Conservation (phyloP, 257 asterid species). For the Scutellaria baicalensis region DNA sequence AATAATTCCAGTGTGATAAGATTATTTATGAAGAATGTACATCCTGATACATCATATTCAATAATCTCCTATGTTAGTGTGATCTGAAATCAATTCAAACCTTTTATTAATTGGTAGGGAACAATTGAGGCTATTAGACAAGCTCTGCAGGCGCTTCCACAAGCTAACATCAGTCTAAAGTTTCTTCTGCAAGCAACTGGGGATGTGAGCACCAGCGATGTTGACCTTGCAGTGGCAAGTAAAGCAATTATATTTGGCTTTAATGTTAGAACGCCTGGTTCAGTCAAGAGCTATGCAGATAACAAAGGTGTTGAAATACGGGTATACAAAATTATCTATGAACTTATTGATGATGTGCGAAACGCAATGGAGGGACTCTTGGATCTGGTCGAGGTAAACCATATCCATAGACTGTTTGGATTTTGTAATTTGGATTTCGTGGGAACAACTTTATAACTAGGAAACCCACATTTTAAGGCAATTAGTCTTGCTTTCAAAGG, state of each 20-base stretch:
- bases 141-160: slow-evolving; percentile 96
- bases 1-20: background rate
- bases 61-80: background rate
- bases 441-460: background rate
- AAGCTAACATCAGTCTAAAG: slow-evolving; percentile 80
- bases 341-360: slow-evolving; percentile 88
- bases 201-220: slow-evolving; percentile 79
- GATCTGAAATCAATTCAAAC: slow-evolving; percentile 6
- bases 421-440: background rate
- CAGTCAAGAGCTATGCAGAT: slow-evolving; percentile 79
- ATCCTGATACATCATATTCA: background rate
- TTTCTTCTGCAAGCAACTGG: slow-evolving; percentile 91
- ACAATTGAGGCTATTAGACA: slow-evolving; percentile 83
- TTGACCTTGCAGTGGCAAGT: slow-evolving; percentile 94
- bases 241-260: slow-evolving; percentile 86
- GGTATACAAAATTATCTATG: slow-evolving; percentile 76
- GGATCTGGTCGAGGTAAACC: slow-evolving; percentile 77
- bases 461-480: background rate
- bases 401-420: background rate
- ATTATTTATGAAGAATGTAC: background rate
- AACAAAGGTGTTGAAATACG: slow-evolving; percentile 75
- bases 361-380: slow-evolving; percentile 97
- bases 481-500: background rate
- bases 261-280: slow-evolving; percentile 73
- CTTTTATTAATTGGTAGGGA: slow-evolving; percentile 47